A percentile compares a stretch with the other conserved stretches of the same genome.
These are phyloP conservation scores for Leptoxyphium fumago DNA, from an alignment of 2,329 filamentous ascomycete genomes.

Conservation along the genomic window DNA sequence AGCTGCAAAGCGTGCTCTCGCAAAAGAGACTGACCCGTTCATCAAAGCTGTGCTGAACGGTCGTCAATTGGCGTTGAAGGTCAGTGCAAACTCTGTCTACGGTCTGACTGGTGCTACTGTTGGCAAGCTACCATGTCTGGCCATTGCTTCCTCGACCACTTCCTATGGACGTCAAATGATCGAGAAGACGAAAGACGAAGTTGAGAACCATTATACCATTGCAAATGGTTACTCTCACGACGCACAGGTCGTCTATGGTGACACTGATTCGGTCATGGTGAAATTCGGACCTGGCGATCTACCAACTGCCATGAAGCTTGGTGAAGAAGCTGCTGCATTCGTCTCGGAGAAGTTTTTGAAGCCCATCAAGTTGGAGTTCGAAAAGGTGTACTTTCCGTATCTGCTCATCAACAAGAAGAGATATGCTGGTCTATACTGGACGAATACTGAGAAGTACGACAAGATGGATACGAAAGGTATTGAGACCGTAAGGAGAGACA, in stretches of 20 bases:
- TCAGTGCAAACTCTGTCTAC: conserved; percentile 96
- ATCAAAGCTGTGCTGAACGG: conserved; percentile 96
- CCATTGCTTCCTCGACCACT: conserved; percentile 92
- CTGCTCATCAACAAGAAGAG: conserved; percentile 99
- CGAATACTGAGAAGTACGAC: conserved; percentile 83
- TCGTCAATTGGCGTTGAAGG: conserved; percentile 87
- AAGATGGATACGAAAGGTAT: conserved; percentile 99
- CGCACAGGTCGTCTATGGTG: conserved; percentile 94
- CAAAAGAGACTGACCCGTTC: conserved; percentile 82
- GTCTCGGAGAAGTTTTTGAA: conserved; percentile 89
- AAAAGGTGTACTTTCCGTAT: conserved; percentile 98
- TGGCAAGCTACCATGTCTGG: conserved; percentile 85
- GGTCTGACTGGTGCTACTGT: conserved; percentile 92
- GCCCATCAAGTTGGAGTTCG: conserved; percentile 97
- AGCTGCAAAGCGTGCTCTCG: conserved; percentile 80
- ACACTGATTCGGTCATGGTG: conserved; percentile 99
- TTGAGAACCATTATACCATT: conserved; percentile 77
- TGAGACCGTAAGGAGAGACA: conserved; percentile 92
- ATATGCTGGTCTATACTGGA: conserved; percentile 97
- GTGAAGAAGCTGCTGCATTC: conserved; percentile 77
- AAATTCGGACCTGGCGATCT: conserved; percentile 89
- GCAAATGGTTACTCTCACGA: conserved; percentile 91
- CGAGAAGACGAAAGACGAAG: conserved; percentile 92
- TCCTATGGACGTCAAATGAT: conserved; percentile 98
- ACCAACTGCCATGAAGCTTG: conserved; percentile 79